Evolutionary conservation across 768 basidiomycete species (phyloP).

Genomic region (Russula abietina): DNA sequence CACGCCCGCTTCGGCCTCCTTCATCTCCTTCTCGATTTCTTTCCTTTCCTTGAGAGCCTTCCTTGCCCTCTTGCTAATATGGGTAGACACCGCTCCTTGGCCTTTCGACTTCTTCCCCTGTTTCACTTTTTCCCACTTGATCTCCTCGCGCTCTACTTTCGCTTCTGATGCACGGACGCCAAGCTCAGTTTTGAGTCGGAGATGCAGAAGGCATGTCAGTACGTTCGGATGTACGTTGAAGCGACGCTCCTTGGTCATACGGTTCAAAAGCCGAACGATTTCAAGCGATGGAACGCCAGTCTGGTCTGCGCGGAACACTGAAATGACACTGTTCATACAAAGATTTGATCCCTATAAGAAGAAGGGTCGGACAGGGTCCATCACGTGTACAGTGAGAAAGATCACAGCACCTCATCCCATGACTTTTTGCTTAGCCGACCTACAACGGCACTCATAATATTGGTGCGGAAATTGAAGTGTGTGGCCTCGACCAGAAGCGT

Average conservation of each 20-base stretch:
- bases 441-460: slow-evolving; percentile 85
- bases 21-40: slow-evolving; percentile 86
- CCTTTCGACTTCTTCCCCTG: slow-evolving; percentile 37
- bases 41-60: slow-evolving; percentile 83
- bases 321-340: slow-evolving; percentile 75
- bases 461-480: slow-evolving; percentile 95
- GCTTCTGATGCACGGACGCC: slow-evolving; percentile 71
- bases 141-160: slow-evolving; percentile 49
- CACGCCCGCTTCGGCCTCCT: slow-evolving; percentile 92
- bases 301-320: slow-evolving; percentile 76
- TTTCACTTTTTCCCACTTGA: slow-evolving; percentile 28
- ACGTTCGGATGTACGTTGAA: slow-evolving; percentile 89
- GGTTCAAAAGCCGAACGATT: slow-evolving; percentile 81
- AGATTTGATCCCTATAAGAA: slow-evolving; percentile 67
- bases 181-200: slow-evolving; percentile 85
- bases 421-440: slow-evolving; percentile 75
- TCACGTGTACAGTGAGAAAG: slow-evolving; percentile 16
- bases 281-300: slow-evolving; percentile 82
- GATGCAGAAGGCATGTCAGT: slow-evolving; percentile 72
- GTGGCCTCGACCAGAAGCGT: slow-evolving; percentile 74
- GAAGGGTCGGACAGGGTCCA: slow-evolving; percentile 21
- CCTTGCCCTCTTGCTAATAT: slow-evolving; percentile 88
- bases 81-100: slow-evolving; percentile 46
- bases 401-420: slow-evolving; percentile 74
- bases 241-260: slow-evolving; percentile 91